phyloP scores from a whole-genome alignment of 805 yeast species.

The Ogataea philodendri region DNA sequence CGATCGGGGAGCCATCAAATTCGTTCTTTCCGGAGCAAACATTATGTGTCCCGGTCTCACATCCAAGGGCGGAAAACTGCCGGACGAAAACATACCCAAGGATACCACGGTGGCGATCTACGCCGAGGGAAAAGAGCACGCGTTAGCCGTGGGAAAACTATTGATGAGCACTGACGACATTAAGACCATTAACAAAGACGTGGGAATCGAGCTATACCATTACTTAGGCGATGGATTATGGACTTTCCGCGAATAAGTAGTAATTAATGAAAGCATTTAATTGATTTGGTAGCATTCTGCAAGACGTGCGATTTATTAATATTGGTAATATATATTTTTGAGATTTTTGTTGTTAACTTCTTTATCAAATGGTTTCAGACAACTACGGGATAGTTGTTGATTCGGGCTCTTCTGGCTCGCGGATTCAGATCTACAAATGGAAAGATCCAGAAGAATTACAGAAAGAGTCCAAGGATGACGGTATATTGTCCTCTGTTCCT shows the following conservation, averaged over 20 bases:
- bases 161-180: constrained; percentile 89
- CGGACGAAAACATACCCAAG: constrained; percentile 65
- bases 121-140: constrained; percentile 91
- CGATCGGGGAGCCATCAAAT: constrained; percentile 95
- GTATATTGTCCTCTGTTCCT: constrained; percentile 59
- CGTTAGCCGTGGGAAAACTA: constrained; percentile 87
- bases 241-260: constrained; percentile 40
- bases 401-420: constrained; percentile 94
- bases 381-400: constrained; percentile 86
- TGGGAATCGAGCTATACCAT: constrained; percentile 82
- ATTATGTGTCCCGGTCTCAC: constrained; percentile 97
- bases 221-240: constrained; percentile 89
- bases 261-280: constrained; percentile 7
- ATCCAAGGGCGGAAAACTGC: constrained; percentile 77
- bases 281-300: constrained; percentile 1
- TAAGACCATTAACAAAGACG: constrained; percentile 76
- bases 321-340: background rate
- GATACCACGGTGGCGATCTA: constrained; percentile 76
- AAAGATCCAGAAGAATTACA: constrained; percentile 44
- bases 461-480: constrained; percentile 32
- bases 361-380: constrained; percentile 12
- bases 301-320: background rate
- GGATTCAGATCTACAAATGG: constrained; percentile 85
- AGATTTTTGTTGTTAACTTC: constrained; percentile 5
- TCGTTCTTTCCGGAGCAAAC: constrained; percentile 92